Evolutionary conservation across 805 yeast species (phyloP), one percentile per base, ranked within the genome.

Genomic region (Grigorovia yakushimaensis): DNA sequence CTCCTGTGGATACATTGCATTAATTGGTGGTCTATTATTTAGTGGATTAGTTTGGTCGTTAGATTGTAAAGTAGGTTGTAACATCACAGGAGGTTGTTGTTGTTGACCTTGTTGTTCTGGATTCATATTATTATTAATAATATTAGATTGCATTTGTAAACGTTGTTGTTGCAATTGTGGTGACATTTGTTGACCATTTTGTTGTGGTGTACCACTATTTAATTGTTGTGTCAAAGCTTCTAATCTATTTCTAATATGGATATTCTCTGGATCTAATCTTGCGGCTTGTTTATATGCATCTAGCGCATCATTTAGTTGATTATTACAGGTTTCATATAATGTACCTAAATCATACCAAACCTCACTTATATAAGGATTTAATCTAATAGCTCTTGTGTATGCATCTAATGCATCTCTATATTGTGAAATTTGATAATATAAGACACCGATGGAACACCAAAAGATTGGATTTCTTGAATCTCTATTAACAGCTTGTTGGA

Each of bases 301-400:
- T 53, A 93, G 71, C 1, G 98, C 98, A 65, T 93, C 98, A 50
- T 82, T 77, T 50, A 88, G 77, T 69, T 93, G 98, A 69, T 91
- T 89, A 68, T 89, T 93, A 70, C 98, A 93, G 35, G 97, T 88
- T 68, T 93, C 98, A 66, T 93, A 93, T 39, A 93, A 71, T 5
- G 98, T 93, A 49, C 98, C 98, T 61, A 93, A 76, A 68, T 93
- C 98, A 68, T 93, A 93, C 98, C 98, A 93, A 22, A 93, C 98
- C 67, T 93, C 98, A 50, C 93, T 81, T 54, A 93, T 84, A 71
- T 89, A 89, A 15, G 98, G 98, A 58, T 93, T 93, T 59, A 93
- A 77, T 57, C 97, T 76, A 51, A 93, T 93, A 10, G 98, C 98
- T 47, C 98, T 74, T 7, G 98, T 89, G 69, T 93, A 93, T 15